Base-by-base conservation (phyloP, 164 flowering plant species). In the Taxillus chinensis region DNA sequence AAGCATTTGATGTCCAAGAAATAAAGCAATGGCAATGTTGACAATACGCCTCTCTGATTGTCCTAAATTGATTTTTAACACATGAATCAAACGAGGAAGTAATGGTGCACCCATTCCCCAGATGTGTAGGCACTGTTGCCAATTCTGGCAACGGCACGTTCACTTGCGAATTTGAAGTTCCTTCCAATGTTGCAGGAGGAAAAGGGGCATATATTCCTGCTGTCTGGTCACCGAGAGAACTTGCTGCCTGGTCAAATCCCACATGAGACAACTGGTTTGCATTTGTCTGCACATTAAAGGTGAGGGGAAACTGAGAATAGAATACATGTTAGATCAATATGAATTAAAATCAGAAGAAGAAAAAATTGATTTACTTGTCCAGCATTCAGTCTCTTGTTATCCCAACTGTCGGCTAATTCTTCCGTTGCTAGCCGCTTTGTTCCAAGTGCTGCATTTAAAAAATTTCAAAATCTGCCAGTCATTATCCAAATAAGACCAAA, bases 381-480 rank as follows among this genome's bases (percentile, higher is more conserved):
- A 38, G 83, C 82, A 79, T 92, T 92, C 62, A 82, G 71, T 73
- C 98, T 82, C 80, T 92, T 89, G 77, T 79, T 87, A 62, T 92
- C 96, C 90, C 81, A 86, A 15, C 80, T 87, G 67, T 77, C 78
- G 55, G 63, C 75, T 66, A 81, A 67, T 55, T 86, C 98, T 48
- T 87, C 96, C 39, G 96, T 80, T 39, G 98, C 98, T 66, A 86
- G 63, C 39, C 98, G 79, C 67, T 92, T 92, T 46, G 82, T 83
- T 73, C 98, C 98, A 72, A 79, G 80, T 17, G 90, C 95, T 89
- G 63, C 67, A 72, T n/a, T 41, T 39, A 64, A 55, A 67, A 61
- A 54, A 0, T 27, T 27, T 27, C 27, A 27, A 27, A 27, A 27
- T 27, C 27, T 27, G 27, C 27, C 27, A 27, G 27, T 27, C 27